phyloP scores from a whole-genome alignment of 176 grass and related monocot species.

The Elymus sibiricus region DNA sequence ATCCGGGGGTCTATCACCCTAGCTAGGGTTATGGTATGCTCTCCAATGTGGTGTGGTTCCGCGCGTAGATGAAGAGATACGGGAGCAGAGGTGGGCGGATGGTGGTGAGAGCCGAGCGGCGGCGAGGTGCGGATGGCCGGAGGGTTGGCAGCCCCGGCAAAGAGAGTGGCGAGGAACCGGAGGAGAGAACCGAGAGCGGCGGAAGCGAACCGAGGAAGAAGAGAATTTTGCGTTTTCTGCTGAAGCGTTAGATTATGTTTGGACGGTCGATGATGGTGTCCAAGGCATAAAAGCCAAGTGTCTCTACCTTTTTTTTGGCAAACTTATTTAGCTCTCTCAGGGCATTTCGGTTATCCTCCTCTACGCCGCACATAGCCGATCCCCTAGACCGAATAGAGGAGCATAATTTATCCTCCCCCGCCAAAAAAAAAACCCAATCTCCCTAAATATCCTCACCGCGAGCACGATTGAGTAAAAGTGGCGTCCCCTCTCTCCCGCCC shows the following conservation, averaged over 20 bases:
- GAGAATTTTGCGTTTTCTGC: background rate
- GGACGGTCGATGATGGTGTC: background rate
- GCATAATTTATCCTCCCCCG: too few species aligned
- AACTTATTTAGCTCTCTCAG: too few species aligned
- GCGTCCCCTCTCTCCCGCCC: too few species aligned
- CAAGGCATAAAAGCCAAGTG: too few species aligned
- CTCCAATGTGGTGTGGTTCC: background rate
- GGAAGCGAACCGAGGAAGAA: background rate
- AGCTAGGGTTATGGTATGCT: constrained; percentile 32
- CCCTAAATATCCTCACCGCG: too few species aligned
- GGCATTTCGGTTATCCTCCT: too few species aligned
- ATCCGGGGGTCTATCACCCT: constrained; percentile 22
- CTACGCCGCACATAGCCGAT: too few species aligned
- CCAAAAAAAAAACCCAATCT: too few species aligned
- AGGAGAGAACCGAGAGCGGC: background rate
- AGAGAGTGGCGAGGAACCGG: background rate
- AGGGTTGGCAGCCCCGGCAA: background rate
- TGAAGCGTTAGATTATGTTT: background rate
- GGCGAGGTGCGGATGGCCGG: background rate
- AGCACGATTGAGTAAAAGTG: too few species aligned
- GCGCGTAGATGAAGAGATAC: background rate
- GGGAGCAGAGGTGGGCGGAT: background rate
- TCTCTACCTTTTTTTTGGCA: too few species aligned
- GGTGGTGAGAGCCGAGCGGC: background rate
- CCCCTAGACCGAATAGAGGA: too few species aligned